These are phyloP conservation scores for Grosmannia penicillata DNA, from an alignment of 2,329 filamentous ascomycete genomes.

Conservation along the genomic window DNA sequence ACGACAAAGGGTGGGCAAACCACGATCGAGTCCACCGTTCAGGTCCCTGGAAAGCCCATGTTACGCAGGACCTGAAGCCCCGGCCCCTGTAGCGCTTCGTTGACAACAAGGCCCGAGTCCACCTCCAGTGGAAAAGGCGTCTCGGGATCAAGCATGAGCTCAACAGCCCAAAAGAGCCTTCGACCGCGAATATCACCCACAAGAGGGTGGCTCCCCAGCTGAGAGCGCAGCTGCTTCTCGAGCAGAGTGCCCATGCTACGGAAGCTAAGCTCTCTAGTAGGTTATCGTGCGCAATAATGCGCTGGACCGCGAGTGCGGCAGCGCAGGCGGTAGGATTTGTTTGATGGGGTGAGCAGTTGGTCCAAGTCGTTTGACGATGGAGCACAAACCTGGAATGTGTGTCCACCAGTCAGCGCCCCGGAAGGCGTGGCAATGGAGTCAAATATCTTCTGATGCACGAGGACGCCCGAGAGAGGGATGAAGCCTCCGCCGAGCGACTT, in stretches of 20 bases:
- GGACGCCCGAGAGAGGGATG: neutral
- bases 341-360: neutral
- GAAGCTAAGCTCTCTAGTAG: neutral
- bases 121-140: neutral
- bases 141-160: neutral
- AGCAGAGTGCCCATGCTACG: neutral
- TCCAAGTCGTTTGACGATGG: too few species aligned
- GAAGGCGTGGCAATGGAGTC: neutral
- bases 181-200: neutral
- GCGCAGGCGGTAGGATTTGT: neutral
- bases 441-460: neutral
- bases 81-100: neutral
- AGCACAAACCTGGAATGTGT: too few species aligned
- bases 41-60: slow-evolving; percentile 1
- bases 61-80: slow-evolving; percentile 1
- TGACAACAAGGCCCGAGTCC: neutral
- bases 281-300: neutral
- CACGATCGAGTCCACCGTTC: slow-evolving; percentile 1
- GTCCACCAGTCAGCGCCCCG: too few species aligned
- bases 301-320: neutral
- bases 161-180: neutral
- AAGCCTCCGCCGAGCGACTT: neutral
- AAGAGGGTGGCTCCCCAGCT: neutral
- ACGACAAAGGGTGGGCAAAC: neutral
- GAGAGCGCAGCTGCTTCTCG: neutral